These are phyloP conservation scores for Rhynchosporium graminicola DNA, from an alignment of 2,329 filamentous ascomycete genomes.

Conservation along the genomic window DNA sequence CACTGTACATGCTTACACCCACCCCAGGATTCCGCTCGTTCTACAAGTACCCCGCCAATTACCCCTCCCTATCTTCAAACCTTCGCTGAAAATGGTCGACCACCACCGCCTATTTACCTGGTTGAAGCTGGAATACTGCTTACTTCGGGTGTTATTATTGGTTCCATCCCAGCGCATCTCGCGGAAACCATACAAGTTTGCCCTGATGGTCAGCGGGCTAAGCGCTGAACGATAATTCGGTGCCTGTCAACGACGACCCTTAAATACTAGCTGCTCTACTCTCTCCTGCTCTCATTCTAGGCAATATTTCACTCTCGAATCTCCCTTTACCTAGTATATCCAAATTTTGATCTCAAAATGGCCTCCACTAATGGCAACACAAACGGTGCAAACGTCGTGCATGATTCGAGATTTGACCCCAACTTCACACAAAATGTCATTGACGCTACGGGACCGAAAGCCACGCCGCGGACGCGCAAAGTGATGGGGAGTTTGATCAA, in stretches of 20 bases:
- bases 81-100: not conserved
- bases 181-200: constrained; percentile 9
- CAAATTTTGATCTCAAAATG: constrained; percentile 12
- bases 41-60: constrained; percentile 1
- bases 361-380: constrained; percentile 46
- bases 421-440: constrained; percentile 63
- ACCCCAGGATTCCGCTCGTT: not conserved
- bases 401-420: constrained; percentile 51
- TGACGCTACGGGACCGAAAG: constrained; percentile 61
- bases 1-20: not conserved
- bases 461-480: constrained; percentile 56
- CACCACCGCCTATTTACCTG: not conserved
- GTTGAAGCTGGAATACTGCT: not conserved
- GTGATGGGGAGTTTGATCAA: constrained; percentile 55
- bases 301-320: not conserved
- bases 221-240: no score
- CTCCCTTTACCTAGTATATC: not conserved
- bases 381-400: constrained; percentile 44
- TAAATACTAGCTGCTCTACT: constrained; percentile 12
- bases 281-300: not conserved
- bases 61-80: not conserved
- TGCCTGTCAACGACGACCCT: constrained; percentile 1
- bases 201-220: constrained; percentile 4
- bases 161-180: not conserved
- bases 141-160: not conserved